A percentile compares a stretch with the other conserved stretches of the same genome.
Conservation (phyloP, 179 eudicot species). For the Patellifolia procumbens region DNA sequence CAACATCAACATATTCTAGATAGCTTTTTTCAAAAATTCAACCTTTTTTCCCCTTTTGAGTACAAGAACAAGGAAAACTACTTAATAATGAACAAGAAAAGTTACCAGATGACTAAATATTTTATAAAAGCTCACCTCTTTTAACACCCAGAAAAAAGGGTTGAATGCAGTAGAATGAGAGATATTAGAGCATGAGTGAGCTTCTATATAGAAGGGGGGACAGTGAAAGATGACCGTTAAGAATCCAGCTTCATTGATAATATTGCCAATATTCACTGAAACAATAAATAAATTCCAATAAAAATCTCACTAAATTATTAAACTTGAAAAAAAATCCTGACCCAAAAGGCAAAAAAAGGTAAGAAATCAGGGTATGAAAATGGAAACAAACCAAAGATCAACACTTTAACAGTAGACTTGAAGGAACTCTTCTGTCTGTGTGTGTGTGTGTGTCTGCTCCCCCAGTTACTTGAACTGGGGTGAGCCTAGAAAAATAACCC, state of each 20-base stretch:
- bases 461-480: conserved; percentile 27
- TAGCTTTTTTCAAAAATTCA: conserved; percentile 15
- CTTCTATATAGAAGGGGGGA: neutral
- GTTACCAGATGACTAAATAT: neutral
- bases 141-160: neutral
- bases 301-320: neutral
- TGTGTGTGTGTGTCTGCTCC: conserved; percentile 23
- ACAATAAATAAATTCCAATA: neutral
- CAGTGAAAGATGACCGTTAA: neutral
- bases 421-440: no score
- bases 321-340: neutral
- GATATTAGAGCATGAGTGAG: neutral
- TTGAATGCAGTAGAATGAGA: neutral
- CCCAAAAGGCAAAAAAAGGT: conserved; percentile 9
- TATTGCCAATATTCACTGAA: neutral
- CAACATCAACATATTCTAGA: conserved; percentile 29
- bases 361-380: neutral
- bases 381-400: no score
- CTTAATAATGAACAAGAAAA: neutral
- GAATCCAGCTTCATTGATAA: conserved; percentile 4
- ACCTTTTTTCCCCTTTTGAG: conserved; percentile 21
- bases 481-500: conserved; percentile 13
- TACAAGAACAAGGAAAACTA: neutral
- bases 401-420: neutral
- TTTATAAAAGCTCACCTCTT: conserved; percentile 17